Conservation (phyloP, 2,329 filamentous ascomycete species). For the Neophaeococcomyces mojaviensis region DNA sequence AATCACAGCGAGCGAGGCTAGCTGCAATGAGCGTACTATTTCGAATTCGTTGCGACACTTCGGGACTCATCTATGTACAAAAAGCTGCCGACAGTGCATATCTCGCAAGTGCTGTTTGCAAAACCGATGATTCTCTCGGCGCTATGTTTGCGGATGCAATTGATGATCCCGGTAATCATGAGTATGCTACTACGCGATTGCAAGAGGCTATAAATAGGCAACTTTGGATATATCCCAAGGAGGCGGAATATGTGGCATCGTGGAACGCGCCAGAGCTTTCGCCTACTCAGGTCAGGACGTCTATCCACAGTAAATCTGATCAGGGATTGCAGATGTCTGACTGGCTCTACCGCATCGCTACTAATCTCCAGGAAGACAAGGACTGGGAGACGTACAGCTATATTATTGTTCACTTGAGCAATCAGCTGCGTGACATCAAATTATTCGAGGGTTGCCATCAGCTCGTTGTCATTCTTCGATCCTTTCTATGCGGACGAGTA, state of each 20-base stretch:
- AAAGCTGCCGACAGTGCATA: slow-evolving; percentile 63
- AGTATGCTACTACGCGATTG: neutral
- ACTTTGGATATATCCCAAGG: slow-evolving; percentile 52
- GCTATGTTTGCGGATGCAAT: slow-evolving; percentile 14
- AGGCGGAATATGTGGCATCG: slow-evolving; percentile 17
- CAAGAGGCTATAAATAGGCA: neutral
- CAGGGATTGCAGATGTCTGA: slow-evolving; percentile 50
- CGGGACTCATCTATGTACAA: slow-evolving; percentile 66
- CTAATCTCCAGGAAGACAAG: slow-evolving; percentile 64
- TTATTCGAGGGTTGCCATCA: slow-evolving; percentile 68
- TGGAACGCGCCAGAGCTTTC: neutral
- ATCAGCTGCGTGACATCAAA: slow-evolving; percentile 82
- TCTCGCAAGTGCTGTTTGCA: slow-evolving; percentile 63
- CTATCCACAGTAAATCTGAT: slow-evolving; percentile 15
- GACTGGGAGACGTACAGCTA: slow-evolving; percentile 95
- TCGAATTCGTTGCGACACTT: slow-evolving; percentile 73
- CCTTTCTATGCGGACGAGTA: slow-evolving; percentile 73
- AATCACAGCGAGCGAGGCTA: slow-evolving; percentile 62
- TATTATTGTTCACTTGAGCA: slow-evolving; percentile 73
- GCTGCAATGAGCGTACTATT: slow-evolving; percentile 73
- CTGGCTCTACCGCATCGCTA: slow-evolving; percentile 72
- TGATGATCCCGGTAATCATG: neutral
- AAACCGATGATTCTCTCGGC: slow-evolving; percentile 49
- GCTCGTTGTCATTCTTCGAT: slow-evolving; percentile 68
- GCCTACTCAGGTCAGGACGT: slow-evolving; percentile 14